phyloP scores from a whole-genome alignment of 2,329 filamentous ascomycete genomes.

The Neonectria sp. region DNA sequence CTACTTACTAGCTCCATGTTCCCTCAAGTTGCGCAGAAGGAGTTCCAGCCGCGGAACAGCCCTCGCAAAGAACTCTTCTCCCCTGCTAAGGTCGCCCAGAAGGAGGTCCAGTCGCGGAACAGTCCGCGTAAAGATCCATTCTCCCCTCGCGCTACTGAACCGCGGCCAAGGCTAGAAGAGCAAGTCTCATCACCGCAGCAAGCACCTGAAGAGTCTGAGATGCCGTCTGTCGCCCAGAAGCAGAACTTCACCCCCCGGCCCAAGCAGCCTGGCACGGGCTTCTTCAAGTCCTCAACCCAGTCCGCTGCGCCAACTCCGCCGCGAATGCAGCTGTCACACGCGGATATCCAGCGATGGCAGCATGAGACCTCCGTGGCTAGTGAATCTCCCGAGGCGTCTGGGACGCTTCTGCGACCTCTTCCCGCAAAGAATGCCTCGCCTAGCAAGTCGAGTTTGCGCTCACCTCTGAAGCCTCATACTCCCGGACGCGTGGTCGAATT shows the following conservation, averaged over 20 bases:
- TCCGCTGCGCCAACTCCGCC: conserved; percentile 54
- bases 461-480: conserved; percentile 70
- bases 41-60: conserved; percentile 51
- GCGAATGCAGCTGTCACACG: conserved; percentile 58
- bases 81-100: conserved; percentile 41
- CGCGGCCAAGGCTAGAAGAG: conserved; percentile 18
- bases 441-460: conserved; percentile 70
- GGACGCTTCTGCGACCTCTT: conserved; percentile 62
- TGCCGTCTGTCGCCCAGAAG: conserved; percentile 61
- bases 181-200: conserved; percentile 22
- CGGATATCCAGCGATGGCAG: conserved; percentile 60
- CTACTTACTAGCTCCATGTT: conserved; percentile 59
- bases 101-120: conserved; percentile 17
- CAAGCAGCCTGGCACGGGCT: conserved; percentile 52
- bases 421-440: conserved; percentile 69
- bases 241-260: conserved; percentile 64
- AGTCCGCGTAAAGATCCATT: not conserved
- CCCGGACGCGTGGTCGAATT: conserved; percentile 73
- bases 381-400: conserved; percentile 56
- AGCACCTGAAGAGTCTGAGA: conserved; percentile 50
- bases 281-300: conserved; percentile 56
- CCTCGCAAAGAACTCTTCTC: conserved; percentile 55
- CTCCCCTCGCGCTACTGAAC: conserved; percentile 2
- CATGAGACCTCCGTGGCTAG: conserved; percentile 56
- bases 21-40: conserved; percentile 52